Base-by-base conservation (phyloP, 768 basidiomycete species). In the Dioszegia aurantiaca region DNA sequence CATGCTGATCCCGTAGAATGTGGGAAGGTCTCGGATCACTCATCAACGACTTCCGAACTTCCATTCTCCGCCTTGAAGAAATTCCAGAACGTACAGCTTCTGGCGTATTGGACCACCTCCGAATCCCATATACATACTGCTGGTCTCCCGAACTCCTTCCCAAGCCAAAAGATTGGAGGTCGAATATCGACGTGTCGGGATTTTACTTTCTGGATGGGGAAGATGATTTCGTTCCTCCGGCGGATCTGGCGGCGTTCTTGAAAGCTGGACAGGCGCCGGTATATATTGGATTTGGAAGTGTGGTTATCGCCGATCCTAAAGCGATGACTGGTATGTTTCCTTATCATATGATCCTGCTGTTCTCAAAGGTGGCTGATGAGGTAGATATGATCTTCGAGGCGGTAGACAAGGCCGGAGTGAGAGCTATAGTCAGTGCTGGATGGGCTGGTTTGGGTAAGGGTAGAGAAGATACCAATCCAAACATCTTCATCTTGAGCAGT, bases 231-330 rank as follows among this genome's bases (percentile, higher is more conserved):
- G 72, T 72, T 31, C 84, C 85, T 0, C 68, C 78, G 3, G 63
- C 73, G 4, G 83, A 83, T n/a, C 74, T 85, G 4, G 77, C 73
- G 4, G 68, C 76, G 0, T 85, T 85, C 63, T 67, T 86, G 40
- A 77, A 72, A 0, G 78, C 76, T 1, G 84, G 84, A 28, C 77
- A 79, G 8, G 65, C 83, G 1, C 84, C 85, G 1, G 76, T 86
- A 10, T 86, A 85, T 64, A 83, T 86, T 54, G 85, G 84, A 81
- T 86, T 86, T 67, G 84, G 85, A 11, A 84, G 83, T 0, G 82
- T 86, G 2, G 82, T 83, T 2, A 82, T 86, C 1, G 80, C 83
- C 36, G 80, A 86, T 69, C 80, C 85, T 0, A 77, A 70, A 10
- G 78, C 76, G 0, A 80, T 85, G 79, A 81, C 83, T 4, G 75